Base-by-base conservation (phyloP, 139 green algal species). In the Tetradesmus obliquus region DNA sequence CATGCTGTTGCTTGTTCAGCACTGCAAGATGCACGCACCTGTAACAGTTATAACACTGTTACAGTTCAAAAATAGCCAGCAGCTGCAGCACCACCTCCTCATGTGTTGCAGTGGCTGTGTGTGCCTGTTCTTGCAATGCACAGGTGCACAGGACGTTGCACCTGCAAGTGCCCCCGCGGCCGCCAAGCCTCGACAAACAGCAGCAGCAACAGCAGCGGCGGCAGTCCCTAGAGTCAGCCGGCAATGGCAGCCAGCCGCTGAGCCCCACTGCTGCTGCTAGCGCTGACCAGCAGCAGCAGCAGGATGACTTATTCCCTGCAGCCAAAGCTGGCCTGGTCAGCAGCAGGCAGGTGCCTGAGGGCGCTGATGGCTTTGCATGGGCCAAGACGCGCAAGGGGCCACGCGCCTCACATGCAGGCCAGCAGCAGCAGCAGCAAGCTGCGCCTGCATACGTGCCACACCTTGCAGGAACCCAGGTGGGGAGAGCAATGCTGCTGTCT, bases 321-420 rank as follows among this genome's bases (percentile, higher is more conserved):
- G 86, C 69, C 8, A 90, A 90, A 51, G 86, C 86, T 54, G 86
- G 86, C 45, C 51, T 90, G 51, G 51, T 82, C 66, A 82, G 86
- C 86, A 66, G 53, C 66, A 90, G 19, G 51, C 51, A 51, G 19
- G 69, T 90, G 24, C 32, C 86, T 7, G 86, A 82, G 58, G 86
- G 86, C 7, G 8, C 86, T 22, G 86, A 90, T 57, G 74, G 74
- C 15, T 90, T 90, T 22, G 17, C 51, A 20, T 90, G 86, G 86
- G 20, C 24, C 51, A 83, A 22, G 13, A 81, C 62, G 54, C 24
- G 13, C 60, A 58, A 32, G 51, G 32, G 72, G 72, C 72, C 72
- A 3, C 72, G 72, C 5, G 60, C 6, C 6, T 71, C 60, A 71
- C 72, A 32, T 53, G 72, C 72, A 81, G 72, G 72, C 72, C 84